Conservation (phyloP, 2,329 filamentous ascomycete species). For the Ilyonectria sp. region DNA sequence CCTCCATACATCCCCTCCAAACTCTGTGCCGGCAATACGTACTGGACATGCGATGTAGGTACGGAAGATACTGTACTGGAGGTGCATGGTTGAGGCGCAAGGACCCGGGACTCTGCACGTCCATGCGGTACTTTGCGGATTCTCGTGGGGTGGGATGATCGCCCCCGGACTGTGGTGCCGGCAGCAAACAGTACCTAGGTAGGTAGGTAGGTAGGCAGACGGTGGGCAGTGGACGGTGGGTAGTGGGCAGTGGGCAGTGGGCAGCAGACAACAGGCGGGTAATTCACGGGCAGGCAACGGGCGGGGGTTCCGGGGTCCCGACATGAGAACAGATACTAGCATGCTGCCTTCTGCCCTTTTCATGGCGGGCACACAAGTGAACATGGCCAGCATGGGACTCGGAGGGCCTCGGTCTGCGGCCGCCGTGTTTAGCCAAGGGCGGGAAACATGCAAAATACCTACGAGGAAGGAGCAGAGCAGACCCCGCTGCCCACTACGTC, state of each 20-base stretch:
- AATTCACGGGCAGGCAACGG: neutral
- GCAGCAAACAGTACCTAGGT: too few species aligned
- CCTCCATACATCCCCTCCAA: neutral
- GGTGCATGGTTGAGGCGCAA: neutral
- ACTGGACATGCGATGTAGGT: neutral
- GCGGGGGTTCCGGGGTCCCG: neutral
- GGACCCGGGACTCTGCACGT: neutral
- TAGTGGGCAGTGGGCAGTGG: neutral
- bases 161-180: neutral
- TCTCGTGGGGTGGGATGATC: neutral
- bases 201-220: neutral
- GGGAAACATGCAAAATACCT: neutral
- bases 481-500: neutral
- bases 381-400: neutral
- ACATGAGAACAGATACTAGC: neutral
- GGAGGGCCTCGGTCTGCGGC: neutral
- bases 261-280: neutral
- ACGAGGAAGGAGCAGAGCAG: neutral
- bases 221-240: neutral
- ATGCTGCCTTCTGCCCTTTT: neutral
- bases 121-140: neutral
- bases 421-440: constrained; percentile 11
- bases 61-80: neutral
- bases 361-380: neutral
- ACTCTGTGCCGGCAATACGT: neutral